Percentiles rank a stretch among this genome's conserved stretches.
Conservation (phyloP, 352 stramenopile species). For the Phytophthora syringae region DNA sequence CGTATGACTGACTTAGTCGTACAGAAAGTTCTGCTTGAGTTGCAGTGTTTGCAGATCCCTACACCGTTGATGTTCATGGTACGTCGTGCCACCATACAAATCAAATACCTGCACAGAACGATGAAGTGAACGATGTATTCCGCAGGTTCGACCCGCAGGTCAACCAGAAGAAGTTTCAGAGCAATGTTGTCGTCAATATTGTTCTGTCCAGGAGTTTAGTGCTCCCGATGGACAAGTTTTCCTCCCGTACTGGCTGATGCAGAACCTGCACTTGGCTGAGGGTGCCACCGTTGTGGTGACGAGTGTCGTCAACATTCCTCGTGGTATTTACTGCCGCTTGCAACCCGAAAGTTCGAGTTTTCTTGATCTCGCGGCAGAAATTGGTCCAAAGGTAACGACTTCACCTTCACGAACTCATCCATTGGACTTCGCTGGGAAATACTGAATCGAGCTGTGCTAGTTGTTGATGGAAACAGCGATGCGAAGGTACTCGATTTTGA, state of each 20-base stretch:
- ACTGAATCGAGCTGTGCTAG: slow-evolving; percentile 14
- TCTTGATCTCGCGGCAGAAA: slow-evolving; percentile 55
- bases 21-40: slow-evolving; percentile 59
- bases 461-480: slow-evolving; percentile 64
- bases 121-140: not conserved
- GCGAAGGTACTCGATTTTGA: slow-evolving; percentile 64
- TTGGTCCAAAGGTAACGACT: slow-evolving; percentile 59
- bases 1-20: not conserved
- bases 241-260: slow-evolving; percentile 78
- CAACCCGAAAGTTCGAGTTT: slow-evolving; percentile 56
- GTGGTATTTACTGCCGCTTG: slow-evolving; percentile 60
- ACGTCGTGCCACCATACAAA: not conserved
- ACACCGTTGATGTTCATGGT: slow-evolving; percentile 65
- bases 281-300: slow-evolving; percentile 45
- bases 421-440: not conserved
- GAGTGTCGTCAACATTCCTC: slow-evolving; percentile 40
- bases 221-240: slow-evolving; percentile 57
- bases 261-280: slow-evolving; percentile 54
- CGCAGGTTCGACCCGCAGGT: slow-evolving; percentile 6
- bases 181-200: slow-evolving; percentile 42
- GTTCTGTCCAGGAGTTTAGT: slow-evolving; percentile 73
- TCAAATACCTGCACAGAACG: not conserved
- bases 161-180: not conserved
- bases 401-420: not conserved
- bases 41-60: slow-evolving; percentile 61